Evolutionary conservation across 2,329 filamentous ascomycete genomes (phyloP), one percentile per base, ranked within the genome.

Genomic region (Verticillium alfalfae): DNA sequence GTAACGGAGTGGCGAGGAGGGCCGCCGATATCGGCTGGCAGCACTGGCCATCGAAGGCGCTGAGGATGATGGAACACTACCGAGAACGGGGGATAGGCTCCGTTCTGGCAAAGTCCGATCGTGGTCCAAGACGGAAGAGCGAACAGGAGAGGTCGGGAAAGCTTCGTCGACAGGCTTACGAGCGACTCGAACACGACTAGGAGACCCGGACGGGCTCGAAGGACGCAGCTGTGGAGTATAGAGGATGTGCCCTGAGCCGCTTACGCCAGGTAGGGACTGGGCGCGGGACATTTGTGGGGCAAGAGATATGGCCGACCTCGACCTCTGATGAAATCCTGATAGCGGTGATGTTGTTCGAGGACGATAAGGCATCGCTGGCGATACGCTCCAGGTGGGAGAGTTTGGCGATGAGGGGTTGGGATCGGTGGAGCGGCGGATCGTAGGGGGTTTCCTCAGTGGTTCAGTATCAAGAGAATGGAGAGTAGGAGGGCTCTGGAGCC

Each of bases 251-350:
- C 85, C 85, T 10, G 84, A 78, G 41, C 81, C 84, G 66, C 82
- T 86, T 61, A 88, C 80, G 34, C 85, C 84, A 13, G 86, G 86
- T 79, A 89, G 80, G 9, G 86, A 88, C 69, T 87, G 84, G 34
- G 86, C 86, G 65, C 86, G 83, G 15, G 81, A 82, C 81, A 89
- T 88, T 61, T 79, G 78, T 34, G 83, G 79, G 38, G 82, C 78
- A 64, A 84, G 73, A 68, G 80, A 84, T 34, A 80, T 82, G 31
- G 81, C 79, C 9, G 86, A 88, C 65, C 81, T 82, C 18, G 86
- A 88, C 64, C 86, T 77, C 61, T 79, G 74, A 70, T 88, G 86
- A 37, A 76, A 72, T 63, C 82, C 81, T 4, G 85, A 81, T 61
- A 87, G 79, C 22, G 86, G 86, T 18, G 86, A 88, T 16, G 85